Conservation (phyloP, 2,329 filamentous ascomycete species). For the Sphaerulina musiva region DNA sequence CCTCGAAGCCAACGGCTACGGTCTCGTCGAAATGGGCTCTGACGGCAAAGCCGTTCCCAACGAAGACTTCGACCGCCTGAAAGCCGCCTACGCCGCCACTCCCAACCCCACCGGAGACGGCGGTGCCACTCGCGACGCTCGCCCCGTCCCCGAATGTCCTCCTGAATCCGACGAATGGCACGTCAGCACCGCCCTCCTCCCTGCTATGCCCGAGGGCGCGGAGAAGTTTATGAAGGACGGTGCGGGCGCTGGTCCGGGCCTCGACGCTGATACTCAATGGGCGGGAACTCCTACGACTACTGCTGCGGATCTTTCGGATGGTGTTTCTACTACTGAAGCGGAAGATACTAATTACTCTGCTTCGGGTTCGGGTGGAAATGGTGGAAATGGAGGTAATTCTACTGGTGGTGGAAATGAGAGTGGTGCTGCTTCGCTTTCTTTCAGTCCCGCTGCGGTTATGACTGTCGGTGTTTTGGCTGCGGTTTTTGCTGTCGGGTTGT, state of each 20-base stretch:
- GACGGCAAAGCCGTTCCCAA: slow-evolving; percentile 50
- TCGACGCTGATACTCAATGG: slow-evolving; percentile 44
- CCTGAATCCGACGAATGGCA: slow-evolving; percentile 50
- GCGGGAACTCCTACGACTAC: slow-evolving; percentile 46
- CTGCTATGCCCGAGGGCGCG: slow-evolving; percentile 51
- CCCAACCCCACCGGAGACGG: slow-evolving; percentile 51
- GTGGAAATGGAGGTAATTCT: not conserved
- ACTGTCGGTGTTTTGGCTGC: slow-evolving; percentile 4
- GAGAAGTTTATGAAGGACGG: slow-evolving; percentile 52
- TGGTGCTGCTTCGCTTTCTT: slow-evolving; percentile 24
- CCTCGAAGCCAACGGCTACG: slow-evolving; percentile 69
- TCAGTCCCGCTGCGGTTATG: slow-evolving; percentile 18
- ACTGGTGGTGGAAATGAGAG: slow-evolving; percentile 21
- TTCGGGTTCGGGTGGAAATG: slow-evolving; percentile 1
- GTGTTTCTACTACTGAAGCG: slow-evolving; percentile 18
- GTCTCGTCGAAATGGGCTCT: slow-evolving; percentile 62
- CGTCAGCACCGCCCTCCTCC: slow-evolving; percentile 46
- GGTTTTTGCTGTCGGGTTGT: slow-evolving; percentile 5
- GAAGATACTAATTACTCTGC: slow-evolving; percentile 19
- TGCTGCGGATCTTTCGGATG: slow-evolving; percentile 37
- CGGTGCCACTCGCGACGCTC: slow-evolving; percentile 49
- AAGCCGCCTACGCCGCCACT: slow-evolving; percentile 46
- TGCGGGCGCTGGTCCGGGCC: slow-evolving; percentile 51
- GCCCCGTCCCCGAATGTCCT: slow-evolving; percentile 50
- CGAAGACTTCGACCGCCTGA: slow-evolving; percentile 56